A percentile compares a stretch with the other conserved stretches of the same genome.
Conservation (phyloP, 2,329 filamentous ascomycete species). For the Zasmidium angulare region DNA sequence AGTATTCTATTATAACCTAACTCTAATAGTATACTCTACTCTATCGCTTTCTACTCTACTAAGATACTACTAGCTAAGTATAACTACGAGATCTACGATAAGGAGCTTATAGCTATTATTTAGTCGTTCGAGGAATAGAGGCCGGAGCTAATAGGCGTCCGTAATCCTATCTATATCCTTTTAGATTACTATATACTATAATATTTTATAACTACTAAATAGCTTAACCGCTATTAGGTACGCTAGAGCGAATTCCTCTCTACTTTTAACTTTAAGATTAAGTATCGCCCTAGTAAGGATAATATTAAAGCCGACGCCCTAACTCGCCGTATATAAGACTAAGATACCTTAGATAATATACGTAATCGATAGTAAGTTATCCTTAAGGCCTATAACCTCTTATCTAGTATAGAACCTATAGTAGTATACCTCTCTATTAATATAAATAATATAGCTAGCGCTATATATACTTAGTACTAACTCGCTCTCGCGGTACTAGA, state of each 20-base stretch:
- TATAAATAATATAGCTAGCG: not conserved
- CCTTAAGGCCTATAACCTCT: not conserved
- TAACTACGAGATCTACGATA: no score
- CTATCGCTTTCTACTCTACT: constrained; percentile 10
- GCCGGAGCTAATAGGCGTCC: constrained; percentile 16
- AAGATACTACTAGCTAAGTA: constrained; percentile 10
- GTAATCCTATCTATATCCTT: not conserved
- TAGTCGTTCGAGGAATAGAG: constrained; percentile 28
- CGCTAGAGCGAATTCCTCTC: not conserved
- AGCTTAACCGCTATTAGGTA: not conserved
- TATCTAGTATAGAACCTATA: not conserved
- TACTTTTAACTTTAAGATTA: not conserved
- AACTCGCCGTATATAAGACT: not conserved
- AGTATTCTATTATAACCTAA: not conserved
- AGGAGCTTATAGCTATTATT: constrained; percentile 38
- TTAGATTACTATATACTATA: not conserved
- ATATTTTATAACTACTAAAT: not conserved
- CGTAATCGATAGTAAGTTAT: not conserved
- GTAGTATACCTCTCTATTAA: not conserved
- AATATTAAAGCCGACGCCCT: not conserved
- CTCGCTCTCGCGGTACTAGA: not conserved
- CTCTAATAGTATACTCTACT: not conserved
- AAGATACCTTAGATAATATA: not conserved
- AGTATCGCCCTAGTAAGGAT: not conserved
- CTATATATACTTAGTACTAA: not conserved